Evolutionary conservation across 345 rosid genomes (phyloP).

Genomic region (Limnanthes douglasii): DNA sequence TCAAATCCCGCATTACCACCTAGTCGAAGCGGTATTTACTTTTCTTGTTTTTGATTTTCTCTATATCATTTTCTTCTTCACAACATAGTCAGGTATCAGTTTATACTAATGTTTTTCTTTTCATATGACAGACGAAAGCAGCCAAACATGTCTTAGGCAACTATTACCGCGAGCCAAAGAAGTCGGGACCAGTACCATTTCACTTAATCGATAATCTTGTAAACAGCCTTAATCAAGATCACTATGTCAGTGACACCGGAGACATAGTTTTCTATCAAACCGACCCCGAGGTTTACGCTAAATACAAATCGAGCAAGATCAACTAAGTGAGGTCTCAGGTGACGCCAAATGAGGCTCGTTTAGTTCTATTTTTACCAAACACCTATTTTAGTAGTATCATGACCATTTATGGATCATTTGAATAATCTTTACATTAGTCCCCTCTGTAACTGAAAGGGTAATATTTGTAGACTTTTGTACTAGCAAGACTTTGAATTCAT

Average conservation of each 20-base stretch:
- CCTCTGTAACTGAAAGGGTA: no score
- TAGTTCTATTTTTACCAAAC: no score
- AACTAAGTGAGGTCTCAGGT: conserved; percentile 8
- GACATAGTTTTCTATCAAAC: conserved; percentile 62
- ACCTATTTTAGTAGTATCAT: no score
- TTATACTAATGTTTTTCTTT: not conserved
- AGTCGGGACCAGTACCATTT: conserved; percentile 54
- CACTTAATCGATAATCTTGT: conserved; percentile 41
- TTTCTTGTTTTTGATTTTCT: no score
- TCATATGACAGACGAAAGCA: conserved; percentile 37
- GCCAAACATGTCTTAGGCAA: conserved; percentile 67
- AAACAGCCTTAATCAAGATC: conserved; percentile 47
- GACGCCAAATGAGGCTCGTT: no score
- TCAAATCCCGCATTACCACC: conserved; percentile 83
- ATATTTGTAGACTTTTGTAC: no score
- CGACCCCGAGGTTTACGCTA: conserved; percentile 27
- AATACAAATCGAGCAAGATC: conserved; percentile 12
- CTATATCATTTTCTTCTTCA: no score
- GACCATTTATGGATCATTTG: no score
- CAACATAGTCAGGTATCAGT: no score
- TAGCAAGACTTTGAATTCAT: no score
- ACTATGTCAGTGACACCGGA: conserved; percentile 60
- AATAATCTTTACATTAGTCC: no score
- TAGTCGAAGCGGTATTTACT: conserved; percentile 52
- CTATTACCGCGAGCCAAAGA: conserved; percentile 68